Evolutionary conservation across 345 rosid genomes (phyloP), one percentile per base, ranked within the genome.

Genomic region (Salix brachista): DNA sequence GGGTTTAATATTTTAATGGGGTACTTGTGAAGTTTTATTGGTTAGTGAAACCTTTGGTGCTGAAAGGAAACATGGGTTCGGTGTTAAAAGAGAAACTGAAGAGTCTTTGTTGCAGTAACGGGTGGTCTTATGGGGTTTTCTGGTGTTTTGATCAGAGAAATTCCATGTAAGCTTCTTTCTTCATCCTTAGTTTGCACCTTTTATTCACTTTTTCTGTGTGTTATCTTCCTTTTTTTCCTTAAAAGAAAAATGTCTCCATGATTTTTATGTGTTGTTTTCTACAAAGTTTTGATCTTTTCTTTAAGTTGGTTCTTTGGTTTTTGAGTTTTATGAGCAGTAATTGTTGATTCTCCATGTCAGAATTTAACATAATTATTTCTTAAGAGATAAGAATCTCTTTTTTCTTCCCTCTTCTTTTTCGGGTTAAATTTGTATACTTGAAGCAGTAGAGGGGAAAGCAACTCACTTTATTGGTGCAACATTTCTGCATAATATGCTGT

Each of bases 41-140:
- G 73, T 48, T 23, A 42, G 50, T 68, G 69, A 60, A 75, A 30
- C 26, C 42, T 65, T 10, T 58, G 39, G 52, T 14, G 81, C 44
- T n/a, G 54, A 56, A 28, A 42, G 46, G 56, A 23, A 60, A 70
- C 50, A 77, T 73, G 75, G 72, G 71, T 69, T 34, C 25, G n/a
- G 25, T 69, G 44, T 65, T 83, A 56, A 91, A 88, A 90, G 87
- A 84, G 84, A 84, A 25, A 74, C 87, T 93, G 25, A 85, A 85
- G 87, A 83, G 76, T 50, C 88, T 93, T 74, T 95, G 97, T 85
- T 79, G 89, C 81, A 85, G 84, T 69, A 81, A 91, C 87, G 96
- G 96, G 18, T 95, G 97, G 99, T 91, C 92, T 84, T 90, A 86
- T 78, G 96, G 89, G 25, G 88, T 93, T 61, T 88, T 90, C 62